Evolutionary conservation across 2,329 filamentous ascomycete genomes (phyloP).

Genomic region (Colletotrichum costaricense): DNA sequence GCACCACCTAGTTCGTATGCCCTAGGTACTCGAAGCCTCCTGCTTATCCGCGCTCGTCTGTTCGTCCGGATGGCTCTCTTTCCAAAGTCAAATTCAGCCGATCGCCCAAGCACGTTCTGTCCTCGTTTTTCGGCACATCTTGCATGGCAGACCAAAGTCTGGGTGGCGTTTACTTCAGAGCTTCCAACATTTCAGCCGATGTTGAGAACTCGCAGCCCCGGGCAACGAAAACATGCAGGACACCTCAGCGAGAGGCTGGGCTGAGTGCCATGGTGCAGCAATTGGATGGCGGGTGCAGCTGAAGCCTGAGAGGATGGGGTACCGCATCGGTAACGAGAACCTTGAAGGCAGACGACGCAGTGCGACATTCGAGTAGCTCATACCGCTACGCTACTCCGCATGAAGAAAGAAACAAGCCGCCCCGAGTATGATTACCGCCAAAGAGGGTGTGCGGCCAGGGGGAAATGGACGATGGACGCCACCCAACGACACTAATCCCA

Average conservation of each 20-base stretch:
- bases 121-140: not conserved
- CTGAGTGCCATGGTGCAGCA: constrained; percentile 2
- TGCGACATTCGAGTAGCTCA: constrained; percentile 9
- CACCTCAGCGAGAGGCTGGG: constrained; percentile 23
- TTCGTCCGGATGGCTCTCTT: not conserved
- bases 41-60: constrained; percentile 39
- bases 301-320: not conserved
- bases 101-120: constrained; percentile 3
- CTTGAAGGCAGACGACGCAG: constrained; percentile 15
- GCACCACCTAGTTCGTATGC: not conserved
- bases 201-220: constrained; percentile 2
- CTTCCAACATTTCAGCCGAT: constrained; percentile 16
- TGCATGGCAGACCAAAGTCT: constrained; percentile 9
- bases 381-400: constrained; percentile 11
- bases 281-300: constrained; percentile 4
- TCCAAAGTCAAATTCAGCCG: constrained; percentile 4
- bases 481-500: constrained; percentile 17
- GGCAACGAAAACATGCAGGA: not conserved
- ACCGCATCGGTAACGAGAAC: constrained; percentile 15
- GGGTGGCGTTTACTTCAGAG: not conserved
- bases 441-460: not conserved
- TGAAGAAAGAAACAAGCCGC: constrained; percentile 7
- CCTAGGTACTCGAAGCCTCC: not conserved
- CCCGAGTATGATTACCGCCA: not conserved
- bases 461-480: constrained; percentile 24